A percentile compares a stretch with the other conserved stretches of the same genome.
Conservation (phyloP, 2,329 filamentous ascomycete species). For the Xylariales sp. region DNA sequence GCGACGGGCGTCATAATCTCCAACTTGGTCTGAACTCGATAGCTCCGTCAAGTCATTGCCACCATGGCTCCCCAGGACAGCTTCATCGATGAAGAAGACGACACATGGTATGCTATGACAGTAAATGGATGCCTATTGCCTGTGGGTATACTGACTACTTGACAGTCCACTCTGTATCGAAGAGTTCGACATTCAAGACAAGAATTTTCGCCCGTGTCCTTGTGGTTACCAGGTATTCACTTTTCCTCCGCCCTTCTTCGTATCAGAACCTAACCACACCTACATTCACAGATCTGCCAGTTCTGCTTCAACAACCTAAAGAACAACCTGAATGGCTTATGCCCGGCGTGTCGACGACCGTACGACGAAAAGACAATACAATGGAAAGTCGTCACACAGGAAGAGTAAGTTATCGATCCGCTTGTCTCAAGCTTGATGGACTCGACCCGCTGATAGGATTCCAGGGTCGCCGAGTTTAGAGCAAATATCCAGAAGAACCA, state of each 20-base stretch:
- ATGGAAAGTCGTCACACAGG: conserved; percentile 89
- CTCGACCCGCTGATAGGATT: conserved; percentile 4
- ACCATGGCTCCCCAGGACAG: conserved; percentile 65
- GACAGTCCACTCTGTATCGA: conserved; percentile 92
- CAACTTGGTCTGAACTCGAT: no score
- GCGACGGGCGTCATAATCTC: no score
- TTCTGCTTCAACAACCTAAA: conserved; percentile 99
- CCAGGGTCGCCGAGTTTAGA: conserved; percentile 67
- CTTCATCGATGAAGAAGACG: conserved; percentile 68
- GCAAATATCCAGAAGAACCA: conserved; percentile 82
- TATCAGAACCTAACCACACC: conserved; percentile 6
- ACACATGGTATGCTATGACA: conserved; percentile 53
- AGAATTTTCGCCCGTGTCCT: conserved; percentile 93
- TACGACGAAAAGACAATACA: conserved; percentile 98
- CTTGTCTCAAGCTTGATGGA: neutral
- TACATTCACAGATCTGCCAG: conserved; percentile 77
- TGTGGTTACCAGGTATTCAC: conserved; percentile 86
- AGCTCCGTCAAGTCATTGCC: no score
- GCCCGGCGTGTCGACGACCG: conserved; percentile 90
- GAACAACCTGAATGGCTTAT: conserved; percentile 94
- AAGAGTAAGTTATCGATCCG: conserved; percentile 62
- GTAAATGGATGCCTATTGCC: conserved; percentile 8
- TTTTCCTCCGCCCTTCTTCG: conserved; percentile 1
- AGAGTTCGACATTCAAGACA: conserved; percentile 96
- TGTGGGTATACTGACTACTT: conserved; percentile 20